Conservation (phyloP, 1,139 yeast species). For the Starmera stellimalicola region DNA sequence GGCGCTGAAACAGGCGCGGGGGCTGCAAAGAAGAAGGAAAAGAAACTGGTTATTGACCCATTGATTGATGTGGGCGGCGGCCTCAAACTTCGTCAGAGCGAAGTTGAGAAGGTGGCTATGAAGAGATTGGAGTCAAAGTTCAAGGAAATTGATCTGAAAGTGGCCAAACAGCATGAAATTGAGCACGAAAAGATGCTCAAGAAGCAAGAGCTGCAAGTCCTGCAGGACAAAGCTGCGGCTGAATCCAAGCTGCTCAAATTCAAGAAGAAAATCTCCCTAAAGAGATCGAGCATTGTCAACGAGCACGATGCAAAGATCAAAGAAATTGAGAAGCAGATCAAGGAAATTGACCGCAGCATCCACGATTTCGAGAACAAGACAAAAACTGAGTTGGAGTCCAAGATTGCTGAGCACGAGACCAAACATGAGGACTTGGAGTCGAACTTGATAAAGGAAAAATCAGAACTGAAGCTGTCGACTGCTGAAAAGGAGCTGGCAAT, state of each 20-base stretch:
- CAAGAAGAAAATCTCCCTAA: slow-evolving; percentile 18
- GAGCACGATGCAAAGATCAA: slow-evolving; percentile 21
- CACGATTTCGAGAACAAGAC: slow-evolving; percentile 18
- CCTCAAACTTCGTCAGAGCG: slow-evolving; percentile 36
- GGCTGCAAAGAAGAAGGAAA: slow-evolving; percentile 1
- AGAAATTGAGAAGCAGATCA: slow-evolving; percentile 20
- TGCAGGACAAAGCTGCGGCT: slow-evolving; percentile 16
- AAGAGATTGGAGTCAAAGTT: slow-evolving; percentile 13
- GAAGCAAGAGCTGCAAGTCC: slow-evolving; percentile 14
- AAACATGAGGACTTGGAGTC: slow-evolving; percentile 13
- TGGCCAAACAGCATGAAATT: slow-evolving; percentile 14
- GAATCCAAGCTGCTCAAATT: slow-evolving; percentile 17
- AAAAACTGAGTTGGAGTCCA: slow-evolving; percentile 17
- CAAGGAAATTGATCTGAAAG: slow-evolving; percentile 13
- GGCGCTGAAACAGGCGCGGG: slow-evolving; percentile 2
- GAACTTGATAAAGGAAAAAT: slow-evolving; percentile 16
- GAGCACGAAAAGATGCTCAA: slow-evolving; percentile 15
- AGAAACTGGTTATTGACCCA: slow-evolving; percentile 20
- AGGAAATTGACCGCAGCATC: slow-evolving; percentile 16
- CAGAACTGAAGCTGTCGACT: slow-evolving; percentile 9
- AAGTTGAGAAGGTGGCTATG: slow-evolving; percentile 16
- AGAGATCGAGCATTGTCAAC: slow-evolving; percentile 12
- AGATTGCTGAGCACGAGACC: slow-evolving; percentile 11
- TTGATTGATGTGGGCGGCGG: slow-evolving; percentile 44
- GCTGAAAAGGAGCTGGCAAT: slow-evolving; percentile 10